phyloP scores from a whole-genome alignment of 129 eudicot genomes.

The Solidago caesia region DNA sequence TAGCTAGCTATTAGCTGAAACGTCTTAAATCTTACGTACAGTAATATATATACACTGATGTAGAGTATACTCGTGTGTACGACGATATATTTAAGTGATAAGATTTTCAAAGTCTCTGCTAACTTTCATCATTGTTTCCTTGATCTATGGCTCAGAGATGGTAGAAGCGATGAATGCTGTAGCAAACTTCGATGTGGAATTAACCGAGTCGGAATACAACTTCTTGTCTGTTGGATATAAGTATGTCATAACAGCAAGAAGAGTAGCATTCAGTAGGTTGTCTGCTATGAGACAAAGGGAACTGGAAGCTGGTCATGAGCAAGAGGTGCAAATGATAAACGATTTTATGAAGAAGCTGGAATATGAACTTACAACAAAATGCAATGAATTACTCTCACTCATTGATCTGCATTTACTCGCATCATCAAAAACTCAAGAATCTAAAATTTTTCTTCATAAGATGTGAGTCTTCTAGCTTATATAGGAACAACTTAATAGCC shows the following conservation, averaged over 20 bases:
- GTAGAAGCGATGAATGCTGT: constrained; percentile 53
- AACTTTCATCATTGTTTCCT: background rate
- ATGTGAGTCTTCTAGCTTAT: constrained; percentile 32
- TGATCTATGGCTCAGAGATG: constrained; percentile 43
- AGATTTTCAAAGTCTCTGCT: background rate
- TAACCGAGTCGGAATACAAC: constrained; percentile 56
- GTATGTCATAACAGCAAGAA: constrained; percentile 49
- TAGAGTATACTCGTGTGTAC: too few species aligned
- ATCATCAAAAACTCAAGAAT: constrained; percentile 42
- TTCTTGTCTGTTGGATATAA: constrained; percentile 58
- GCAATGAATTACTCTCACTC: constrained; percentile 23
- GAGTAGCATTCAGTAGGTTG: constrained; percentile 53
- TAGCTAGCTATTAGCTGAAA: too few species aligned
- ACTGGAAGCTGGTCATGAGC: constrained; percentile 43
- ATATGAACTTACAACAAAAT: constrained; percentile 39
- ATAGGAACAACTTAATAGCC: too few species aligned
- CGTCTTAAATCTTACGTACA: too few species aligned
- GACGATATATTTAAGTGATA: too few species aligned
- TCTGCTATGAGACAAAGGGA: constrained; percentile 53
- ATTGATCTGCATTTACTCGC: constrained; percentile 53
- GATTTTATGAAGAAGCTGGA: constrained; percentile 47
- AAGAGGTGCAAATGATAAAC: constrained; percentile 43
- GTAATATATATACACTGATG: too few species aligned
- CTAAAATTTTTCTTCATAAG: constrained; percentile 50
- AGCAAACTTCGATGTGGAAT: constrained; percentile 51